Evolutionary conservation across 257 asterid genomes (phyloP), one percentile per base, ranked within the genome.

Genomic region (Cordia subcordata): DNA sequence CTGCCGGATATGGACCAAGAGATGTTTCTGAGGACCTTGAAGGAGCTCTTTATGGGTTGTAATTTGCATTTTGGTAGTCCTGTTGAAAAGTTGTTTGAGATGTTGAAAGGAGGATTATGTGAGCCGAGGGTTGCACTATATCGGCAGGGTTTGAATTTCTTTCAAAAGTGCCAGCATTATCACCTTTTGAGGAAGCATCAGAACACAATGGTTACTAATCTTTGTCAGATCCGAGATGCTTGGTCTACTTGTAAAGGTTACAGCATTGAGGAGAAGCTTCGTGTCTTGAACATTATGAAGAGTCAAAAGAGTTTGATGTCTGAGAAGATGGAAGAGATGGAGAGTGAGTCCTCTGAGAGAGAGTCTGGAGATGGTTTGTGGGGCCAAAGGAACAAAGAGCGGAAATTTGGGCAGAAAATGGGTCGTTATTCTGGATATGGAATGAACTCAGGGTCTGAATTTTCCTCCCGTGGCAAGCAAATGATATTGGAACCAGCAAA

Each of bases 111-210:
- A 55, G 99, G 99, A 15, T 62, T 85, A 65, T 89, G 96, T 66
- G 97, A 87, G 72, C 97, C 99, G 1, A 87, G 99, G 79, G 96
- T 87, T 67, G 95, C 97, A n/a, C 85, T 90, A 60, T 94, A 94
- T 61, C 80, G 94, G 65, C 95, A 89, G 79, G 99, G 99, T 49
- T 73, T 81, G 73, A 83, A 60, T 69, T 89, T 87, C 79, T 82
- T 89, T 63, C 94, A 80, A 82, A 85, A 75, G 78, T 81, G 84
- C 59, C 79, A 78, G 70, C 93, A 90, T 68, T 94, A 87, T 68
- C 99, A 94, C 72, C 79, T 69, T 74, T 60, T 89, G 79, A 79
- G 82, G 67, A 84, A 81, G 72, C 80, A 94, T 72, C 97, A 94
- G 61, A 84, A 94, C 55, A 57, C 68, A 23, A 82, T 94, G 84